phyloP scores from a whole-genome alignment of 2,329 filamentous ascomycete genomes.

The Drechslerella coelobrocha region DNA sequence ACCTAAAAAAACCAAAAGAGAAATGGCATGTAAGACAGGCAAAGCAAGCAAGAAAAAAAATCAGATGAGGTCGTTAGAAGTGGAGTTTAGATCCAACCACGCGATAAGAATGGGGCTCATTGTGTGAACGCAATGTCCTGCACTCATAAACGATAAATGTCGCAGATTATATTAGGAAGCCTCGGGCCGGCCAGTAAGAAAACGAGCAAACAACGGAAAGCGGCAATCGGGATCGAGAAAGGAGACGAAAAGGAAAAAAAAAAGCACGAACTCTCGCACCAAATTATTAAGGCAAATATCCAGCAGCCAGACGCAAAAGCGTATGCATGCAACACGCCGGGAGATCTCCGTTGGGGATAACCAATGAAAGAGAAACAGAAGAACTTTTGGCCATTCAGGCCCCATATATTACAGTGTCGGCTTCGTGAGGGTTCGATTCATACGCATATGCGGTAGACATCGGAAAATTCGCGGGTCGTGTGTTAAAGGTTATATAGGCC shows the following conservation, averaged over 20 bases:
- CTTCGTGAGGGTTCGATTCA: conserved; percentile 13
- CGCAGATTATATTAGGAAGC: neutral
- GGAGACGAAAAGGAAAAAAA: conserved; percentile 2
- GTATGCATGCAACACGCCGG: conserved; percentile 1
- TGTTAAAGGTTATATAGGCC: conserved; percentile 8
- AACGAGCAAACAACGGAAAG: neutral
- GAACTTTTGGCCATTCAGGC: conserved; percentile 37
- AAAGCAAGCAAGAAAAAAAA: neutral
- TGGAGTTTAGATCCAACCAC: conserved; percentile 22
- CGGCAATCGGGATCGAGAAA: neutral
- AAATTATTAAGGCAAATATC: conserved; percentile 35
- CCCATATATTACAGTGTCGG: conserved; percentile 48
- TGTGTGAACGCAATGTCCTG: neutral
- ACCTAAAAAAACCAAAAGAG: conserved; percentile 1
- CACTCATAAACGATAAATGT: neutral
- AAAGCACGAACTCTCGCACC: conserved; percentile 7
- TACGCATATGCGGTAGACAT: conserved; percentile 24
- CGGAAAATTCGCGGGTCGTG: conserved; percentile 20
- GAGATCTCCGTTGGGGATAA: neutral
- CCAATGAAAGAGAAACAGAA: conserved; percentile 14
- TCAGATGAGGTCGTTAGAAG: conserved; percentile 46
- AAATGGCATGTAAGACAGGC: neutral
- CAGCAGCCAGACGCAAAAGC: neutral
- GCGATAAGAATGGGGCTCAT: neutral
- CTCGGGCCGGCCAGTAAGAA: neutral